Base-by-base conservation (phyloP, 306 rosid genomes). In the Hippophae gyantsensis region DNA sequence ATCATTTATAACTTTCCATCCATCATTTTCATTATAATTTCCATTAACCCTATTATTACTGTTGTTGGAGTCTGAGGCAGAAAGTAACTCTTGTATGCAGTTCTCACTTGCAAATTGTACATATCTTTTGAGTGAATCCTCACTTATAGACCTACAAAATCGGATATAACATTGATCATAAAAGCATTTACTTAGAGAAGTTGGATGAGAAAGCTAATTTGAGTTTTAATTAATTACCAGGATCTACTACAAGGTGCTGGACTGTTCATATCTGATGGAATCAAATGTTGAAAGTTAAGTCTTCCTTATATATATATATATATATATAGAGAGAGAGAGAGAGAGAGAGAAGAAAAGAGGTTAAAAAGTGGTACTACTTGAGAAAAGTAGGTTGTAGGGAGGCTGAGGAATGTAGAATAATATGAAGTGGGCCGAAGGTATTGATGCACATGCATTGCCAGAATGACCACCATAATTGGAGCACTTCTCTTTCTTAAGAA, bases 371-470 rank as follows among this genome's bases (percentile, higher is more conserved):
- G 43, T 54, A 8, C 2, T 18, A n/a, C 47, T 5, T 13, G 51
- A 10, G 57, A 14, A 50, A 45, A 42, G 65, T 14, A 6, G 12
- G 9, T 11, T 54, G 43, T 62, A 58, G 76, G 60, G 62, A 63
- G 65, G 65, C 48, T 32, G 66, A 65, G 72, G 52, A 70, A 64
- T 69, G 67, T 49, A 68, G 78, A 70, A 81, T 49, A 70, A 74
- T 69, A 65, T 10, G 82, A 69, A 73, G 84, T 79, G 92, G 89
- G 76, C 55, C 61, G 61, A 57, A 65, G 60, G 55, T 84, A 80
- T 80, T 70, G 81, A 53, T 12, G 94, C 94, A 89, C 96, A 85
- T 89, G 96, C 76, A 76, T 52, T 89, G 96, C 86, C 94, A 89
- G 94, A 83, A 67, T 83, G 77, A 82, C 74, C 79, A 67, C 72